These are phyloP conservation scores for Penicillium antarcticum DNA, from an alignment of 495 filamentous ascomycete genomes.

Conservation along the genomic window DNA sequence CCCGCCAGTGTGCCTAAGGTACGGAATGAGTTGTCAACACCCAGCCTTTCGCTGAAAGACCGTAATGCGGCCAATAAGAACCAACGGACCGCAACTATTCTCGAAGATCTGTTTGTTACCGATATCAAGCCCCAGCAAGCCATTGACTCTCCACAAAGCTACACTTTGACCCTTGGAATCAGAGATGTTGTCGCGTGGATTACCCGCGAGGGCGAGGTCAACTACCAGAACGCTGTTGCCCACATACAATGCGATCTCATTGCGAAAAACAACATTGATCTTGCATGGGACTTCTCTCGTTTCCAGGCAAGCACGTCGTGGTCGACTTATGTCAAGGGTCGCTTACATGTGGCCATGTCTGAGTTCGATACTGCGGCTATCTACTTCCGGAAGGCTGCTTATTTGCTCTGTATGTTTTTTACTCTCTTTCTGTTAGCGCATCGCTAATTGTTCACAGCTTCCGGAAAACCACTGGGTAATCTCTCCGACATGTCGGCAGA, in stretches of 20 bases:
- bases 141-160: conserved; percentile 41
- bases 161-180: conserved; percentile 45
- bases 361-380: conserved; percentile 69
- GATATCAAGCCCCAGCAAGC: conserved; percentile 45
- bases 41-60: conserved; percentile 27
- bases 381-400: conserved; percentile 79
- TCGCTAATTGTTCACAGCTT: conserved; percentile 25
- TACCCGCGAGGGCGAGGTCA: conserved; percentile 41
- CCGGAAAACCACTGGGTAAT: conserved; percentile 44
- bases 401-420: conserved; percentile 67
- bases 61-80: conserved; percentile 21
- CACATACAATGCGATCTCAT: conserved; percentile 69
- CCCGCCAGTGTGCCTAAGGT: conserved; percentile 15
- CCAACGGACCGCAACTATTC: conserved; percentile 35
- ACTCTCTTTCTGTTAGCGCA: neutral
- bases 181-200: conserved; percentile 50
- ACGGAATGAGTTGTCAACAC: conserved; percentile 18
- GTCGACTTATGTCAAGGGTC: conserved; percentile 82
- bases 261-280: conserved; percentile 63
- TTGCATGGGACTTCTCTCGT: conserved; percentile 71
- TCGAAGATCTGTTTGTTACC: conserved; percentile 49
- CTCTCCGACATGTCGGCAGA: conserved; percentile 51
- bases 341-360: conserved; percentile 68
- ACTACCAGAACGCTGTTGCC: conserved; percentile 45
- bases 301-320: conserved; percentile 66